Conservation (phyloP, 2,329 filamentous ascomycete genomes). For the Alternaria sp. region DNA sequence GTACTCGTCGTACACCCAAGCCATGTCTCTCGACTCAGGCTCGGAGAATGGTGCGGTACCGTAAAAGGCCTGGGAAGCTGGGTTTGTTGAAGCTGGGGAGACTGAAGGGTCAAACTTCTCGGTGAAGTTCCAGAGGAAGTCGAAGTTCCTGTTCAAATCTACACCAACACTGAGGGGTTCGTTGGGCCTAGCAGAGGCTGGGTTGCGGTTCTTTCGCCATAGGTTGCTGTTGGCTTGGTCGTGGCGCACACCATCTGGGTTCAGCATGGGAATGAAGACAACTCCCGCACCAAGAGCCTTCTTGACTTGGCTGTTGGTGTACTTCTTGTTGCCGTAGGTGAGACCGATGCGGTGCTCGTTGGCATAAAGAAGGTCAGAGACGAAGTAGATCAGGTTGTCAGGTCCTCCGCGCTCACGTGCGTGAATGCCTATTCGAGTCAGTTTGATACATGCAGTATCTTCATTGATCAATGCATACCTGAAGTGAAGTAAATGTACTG, state of each 20-base stretch:
- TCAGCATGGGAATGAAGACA: constrained; percentile 53
- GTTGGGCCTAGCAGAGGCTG: constrained; percentile 26
- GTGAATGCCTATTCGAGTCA: constrained; percentile 50
- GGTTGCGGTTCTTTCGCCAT: constrained; percentile 52
- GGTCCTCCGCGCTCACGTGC: constrained; percentile 65
- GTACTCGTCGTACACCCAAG: constrained; percentile 60
- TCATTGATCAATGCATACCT: constrained; percentile 27
- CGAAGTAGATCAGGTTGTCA: constrained; percentile 64
- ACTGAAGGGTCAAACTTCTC: constrained; percentile 53
- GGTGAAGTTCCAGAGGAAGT: constrained; percentile 63
- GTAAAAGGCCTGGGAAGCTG: constrained; percentile 58
- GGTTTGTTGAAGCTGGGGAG: constrained; percentile 50
- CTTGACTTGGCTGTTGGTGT: constrained; percentile 60
- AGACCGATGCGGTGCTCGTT: constrained; percentile 58
- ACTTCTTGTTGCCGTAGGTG: constrained; percentile 59
- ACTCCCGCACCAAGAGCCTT: constrained; percentile 61
- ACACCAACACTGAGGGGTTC: constrained; percentile 30
- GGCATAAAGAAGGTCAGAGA: constrained; percentile 63
- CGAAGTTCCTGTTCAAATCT: constrained; percentile 51
- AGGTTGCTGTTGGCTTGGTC: constrained; percentile 40
- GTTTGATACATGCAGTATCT: not conserved
- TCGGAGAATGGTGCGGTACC: constrained; percentile 62
- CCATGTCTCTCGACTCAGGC: constrained; percentile 62
- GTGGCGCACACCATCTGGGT: constrained; percentile 41
- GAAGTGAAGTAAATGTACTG: constrained; percentile 62